Conservation (phyloP, 1,284 basidiomycete species). For the Microbotryum intermedium region DNA sequence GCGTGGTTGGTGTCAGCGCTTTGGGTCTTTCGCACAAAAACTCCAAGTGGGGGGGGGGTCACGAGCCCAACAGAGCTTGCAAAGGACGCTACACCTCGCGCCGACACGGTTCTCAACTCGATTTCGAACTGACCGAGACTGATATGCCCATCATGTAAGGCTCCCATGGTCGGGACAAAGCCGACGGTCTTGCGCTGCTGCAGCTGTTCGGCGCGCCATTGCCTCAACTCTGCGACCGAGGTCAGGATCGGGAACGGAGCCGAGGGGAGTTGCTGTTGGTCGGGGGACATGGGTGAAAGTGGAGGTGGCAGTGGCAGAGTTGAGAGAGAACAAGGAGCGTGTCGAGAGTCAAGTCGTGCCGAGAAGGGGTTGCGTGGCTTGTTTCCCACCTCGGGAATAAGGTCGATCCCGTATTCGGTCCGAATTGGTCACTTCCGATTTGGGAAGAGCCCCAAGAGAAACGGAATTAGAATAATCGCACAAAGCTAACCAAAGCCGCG, state of each 20-base stretch:
- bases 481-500: no score
- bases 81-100: background rate
- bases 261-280: slow-evolving; percentile 1
- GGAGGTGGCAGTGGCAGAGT: background rate
- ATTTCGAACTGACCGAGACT: slow-evolving; percentile 58
- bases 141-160: slow-evolving; percentile 85
- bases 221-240: slow-evolving; percentile 58
- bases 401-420: no score
- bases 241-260: slow-evolving; percentile 58
- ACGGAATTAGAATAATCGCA: no score
- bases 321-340: background rate
- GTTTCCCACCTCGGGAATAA: no score
- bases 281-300: no score
- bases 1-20: background rate
- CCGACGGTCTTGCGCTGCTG: slow-evolving; percentile 52
- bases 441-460: no score
- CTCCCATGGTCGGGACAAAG: slow-evolving; percentile 95
- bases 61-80: background rate
- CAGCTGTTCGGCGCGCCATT: slow-evolving; percentile 61
- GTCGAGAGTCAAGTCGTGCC: no score
- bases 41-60: background rate
- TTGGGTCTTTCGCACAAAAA: background rate
- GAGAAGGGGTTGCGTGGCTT: no score
- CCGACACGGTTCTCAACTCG: background rate
- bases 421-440: no score